phyloP scores from a whole-genome alignment of 352 stramenopile genomes.

The Phytophthora pluvialis region DNA sequence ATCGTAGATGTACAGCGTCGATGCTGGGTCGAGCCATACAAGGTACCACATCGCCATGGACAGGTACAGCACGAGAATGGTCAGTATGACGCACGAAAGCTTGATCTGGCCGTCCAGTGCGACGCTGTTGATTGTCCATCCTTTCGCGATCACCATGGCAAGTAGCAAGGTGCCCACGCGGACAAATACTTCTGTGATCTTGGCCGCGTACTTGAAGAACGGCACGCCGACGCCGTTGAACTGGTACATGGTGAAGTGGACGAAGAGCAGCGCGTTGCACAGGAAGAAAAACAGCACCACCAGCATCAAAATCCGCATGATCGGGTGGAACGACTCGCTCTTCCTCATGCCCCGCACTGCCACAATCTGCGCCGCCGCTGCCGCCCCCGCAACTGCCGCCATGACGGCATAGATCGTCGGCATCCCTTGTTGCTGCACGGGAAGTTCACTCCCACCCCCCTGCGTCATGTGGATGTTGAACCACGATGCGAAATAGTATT shows the following conservation, averaged over 20 bases:
- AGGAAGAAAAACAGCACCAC: conserved; percentile 71
- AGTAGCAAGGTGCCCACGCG: conserved; percentile 74
- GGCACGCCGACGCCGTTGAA: conserved; percentile 75
- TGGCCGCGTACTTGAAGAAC: conserved; percentile 72
- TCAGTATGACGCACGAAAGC: conserved; percentile 71
- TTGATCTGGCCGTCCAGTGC: conserved; percentile 65
- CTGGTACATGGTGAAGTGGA: conserved; percentile 66
- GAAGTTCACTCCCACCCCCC: conserved; percentile 62
- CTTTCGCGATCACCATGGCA: conserved; percentile 79
- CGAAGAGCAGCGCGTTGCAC: conserved; percentile 60
- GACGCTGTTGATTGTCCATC: conserved; percentile 82
- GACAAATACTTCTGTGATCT: conserved; percentile 75
- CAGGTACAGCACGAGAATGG: conserved; percentile 69
- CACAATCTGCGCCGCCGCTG: conserved; percentile 46
- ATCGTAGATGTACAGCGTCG: conserved; percentile 86
- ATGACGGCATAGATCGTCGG: conserved; percentile 59
- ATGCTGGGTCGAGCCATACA: conserved; percentile 77
- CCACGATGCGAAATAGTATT: conserved; percentile 85
- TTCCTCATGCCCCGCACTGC: conserved; percentile 52
- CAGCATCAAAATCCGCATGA: conserved; percentile 74
- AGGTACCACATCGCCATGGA: conserved; percentile 86
- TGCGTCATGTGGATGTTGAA: conserved; percentile 85
- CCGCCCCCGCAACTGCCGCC: conserved; percentile 44
- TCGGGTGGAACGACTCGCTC: conserved; percentile 81
- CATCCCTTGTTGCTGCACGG: conserved; percentile 71